Base-by-base conservation (phyloP, 2,329 filamentous ascomycete genomes). In the Aspergillus awamori region DNA sequence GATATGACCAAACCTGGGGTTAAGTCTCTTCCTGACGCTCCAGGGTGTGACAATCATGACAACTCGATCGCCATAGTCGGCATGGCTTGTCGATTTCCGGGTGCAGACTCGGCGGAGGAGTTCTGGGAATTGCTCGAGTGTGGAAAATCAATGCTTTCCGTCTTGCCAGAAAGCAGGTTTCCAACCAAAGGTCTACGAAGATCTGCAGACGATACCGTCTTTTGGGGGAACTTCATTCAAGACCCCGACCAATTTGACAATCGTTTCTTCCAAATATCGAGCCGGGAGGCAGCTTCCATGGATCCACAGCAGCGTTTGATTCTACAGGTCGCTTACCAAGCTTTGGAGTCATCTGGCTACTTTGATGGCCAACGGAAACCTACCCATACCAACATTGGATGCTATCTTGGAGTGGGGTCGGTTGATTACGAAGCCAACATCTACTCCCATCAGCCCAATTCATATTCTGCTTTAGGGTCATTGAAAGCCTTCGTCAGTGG, bases 211-310 rank as follows among this genome's bases (percentile, higher is more conserved):
- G 11, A 15, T 11, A 15, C 36, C 10, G 13, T 39, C 11, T 39
- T 39, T 15, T 39, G 36, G 36, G 69, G 68, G 1, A 66, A 66
- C 41, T 71, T 70, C 17, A 28, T 73, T 2, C 17, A 51, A 1
- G 62, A 65, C 24, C 13, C 41, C 3, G 64, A 72, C 28, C 58
- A 64, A 1, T 76, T 75, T 39, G 74, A 76, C 57, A 67, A 74
- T 61, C 68, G 67, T 45, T 76, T 76, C 63, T 76, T 76, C 69
- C 17, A 48, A n/a, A 49, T 53, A 24, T 39, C 24, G 13, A 26
- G 17, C 8, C 54, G 59, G 13, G 59, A 61, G 41, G 26, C 36
- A 10, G 51, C 51, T 13, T 30, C 55, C 5, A 56, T 53, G 22
- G 56, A 62, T 24, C 51, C 60, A 4, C 60, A 62, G 26, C 60